Base-by-base conservation (phyloP, 192 early-diverging fungal genomes). In the Chytriomyces confervae region DNA sequence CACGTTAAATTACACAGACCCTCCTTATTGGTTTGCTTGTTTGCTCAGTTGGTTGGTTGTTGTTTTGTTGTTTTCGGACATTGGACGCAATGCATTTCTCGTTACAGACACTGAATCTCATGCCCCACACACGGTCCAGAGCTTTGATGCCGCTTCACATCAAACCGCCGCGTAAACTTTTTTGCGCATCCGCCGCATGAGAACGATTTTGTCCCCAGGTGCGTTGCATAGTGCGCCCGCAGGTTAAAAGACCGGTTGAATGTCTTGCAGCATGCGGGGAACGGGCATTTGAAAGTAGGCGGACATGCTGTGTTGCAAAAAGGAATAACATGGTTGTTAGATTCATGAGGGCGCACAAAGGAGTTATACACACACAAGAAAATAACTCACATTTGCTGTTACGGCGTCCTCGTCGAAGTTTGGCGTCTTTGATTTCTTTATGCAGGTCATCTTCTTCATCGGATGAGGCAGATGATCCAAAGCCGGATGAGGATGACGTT, bases 221-320 rank as follows among this genome's bases (percentile, higher is more conserved):
- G 69, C n/a, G 69, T 70, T 8, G 50, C 23, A 27, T 70, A 70
- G 47, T 70, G 69, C 1, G 69, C 69, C 1, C 69, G 69, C 3
- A 70, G 69, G 47, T 70, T 70, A 50, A 70, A 70, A 9, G 69
- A 70, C 49, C 69, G 69, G 27, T 70, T 45, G 8, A 70, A 70
- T 16, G 69, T 53, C 50, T 45, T 20, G 7, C 16, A 53, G 69
- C 69, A 70, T n/a, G 18, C 69, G 3, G 47, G 50, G 69, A 53
- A 70, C 5, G 69, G 48, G 50, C 69, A 70, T 16, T 16, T 48
- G 24, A 70, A 70, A 36, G 53, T 57, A 16, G 69, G 53, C 13
- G 53, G 53, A 57, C 53, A 36, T 36, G 36, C 53, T 57, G 53
- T 57, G 13, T 20, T 13, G 1, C 13, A 20, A 57, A 20, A 20